Percentiles rank a stretch among this genome's conserved stretches.
phyloP scores from a whole-genome alignment of 495 filamentous ascomycete species.

The Aspergillus egyptiacus region DNA sequence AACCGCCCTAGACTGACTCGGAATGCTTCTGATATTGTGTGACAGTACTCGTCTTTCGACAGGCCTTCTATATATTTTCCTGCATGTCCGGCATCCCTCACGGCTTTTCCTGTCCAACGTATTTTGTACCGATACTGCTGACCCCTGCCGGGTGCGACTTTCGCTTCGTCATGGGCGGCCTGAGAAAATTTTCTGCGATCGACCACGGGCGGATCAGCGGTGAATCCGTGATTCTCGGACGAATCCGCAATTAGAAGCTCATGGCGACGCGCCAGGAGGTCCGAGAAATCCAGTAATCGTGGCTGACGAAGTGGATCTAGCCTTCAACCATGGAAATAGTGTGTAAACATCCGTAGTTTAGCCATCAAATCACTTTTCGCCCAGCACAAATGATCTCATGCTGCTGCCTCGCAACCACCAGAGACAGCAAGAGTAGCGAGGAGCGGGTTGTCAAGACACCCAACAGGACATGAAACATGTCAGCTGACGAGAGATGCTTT shows the following conservation, averaged over 20 bases:
- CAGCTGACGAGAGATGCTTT: not conserved
- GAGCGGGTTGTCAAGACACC: not conserved
- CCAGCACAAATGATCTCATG: not conserved
- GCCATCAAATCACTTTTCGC: constrained; percentile 1
- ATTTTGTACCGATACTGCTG: too few species aligned
- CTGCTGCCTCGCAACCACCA: too few species aligned
- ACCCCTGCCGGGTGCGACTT: not conserved
- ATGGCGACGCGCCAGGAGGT: not conserved
- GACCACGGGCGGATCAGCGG: not conserved
- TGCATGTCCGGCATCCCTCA: not conserved
- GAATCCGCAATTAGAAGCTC: constrained; percentile 1
- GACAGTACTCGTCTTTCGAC: not conserved
- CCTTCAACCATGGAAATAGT: not conserved
- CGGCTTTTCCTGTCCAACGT: too few species aligned
- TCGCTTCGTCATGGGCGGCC: too few species aligned
- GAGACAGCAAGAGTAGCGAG: not conserved
- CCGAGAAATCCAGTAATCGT: too few species aligned
- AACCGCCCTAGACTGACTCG: too few species aligned
- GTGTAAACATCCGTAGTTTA: constrained; percentile 1
- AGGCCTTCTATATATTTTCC: too few species aligned
- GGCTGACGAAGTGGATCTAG: not conserved
- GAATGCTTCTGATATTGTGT: not conserved
- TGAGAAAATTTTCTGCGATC: not conserved
- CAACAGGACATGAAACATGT: not conserved
- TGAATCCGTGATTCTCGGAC: constrained; percentile 6